phyloP scores from a whole-genome alignment of 2,329 filamentous ascomycete species.

The Botrytis byssoidea region DNA sequence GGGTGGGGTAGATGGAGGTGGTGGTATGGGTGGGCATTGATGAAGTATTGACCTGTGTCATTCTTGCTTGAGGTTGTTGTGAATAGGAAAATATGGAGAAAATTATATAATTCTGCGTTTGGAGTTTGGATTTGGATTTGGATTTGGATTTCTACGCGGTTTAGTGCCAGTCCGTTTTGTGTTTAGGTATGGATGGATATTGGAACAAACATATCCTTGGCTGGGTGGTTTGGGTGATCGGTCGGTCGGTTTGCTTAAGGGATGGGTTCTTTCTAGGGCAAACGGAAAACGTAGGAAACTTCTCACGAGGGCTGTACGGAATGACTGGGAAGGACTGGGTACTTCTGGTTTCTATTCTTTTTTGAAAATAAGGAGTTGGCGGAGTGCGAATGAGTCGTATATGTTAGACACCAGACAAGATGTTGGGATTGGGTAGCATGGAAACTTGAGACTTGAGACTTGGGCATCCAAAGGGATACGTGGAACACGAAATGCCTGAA shows the following conservation, averaged over 20 bases:
- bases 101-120: not conserved
- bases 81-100: not conserved
- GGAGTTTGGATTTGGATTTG: not conserved
- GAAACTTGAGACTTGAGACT: not conserved
- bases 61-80: not conserved
- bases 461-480: not conserved
- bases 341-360: not conserved
- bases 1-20: not conserved
- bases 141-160: not conserved
- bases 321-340: not conserved
- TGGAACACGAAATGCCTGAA: not conserved
- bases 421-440: not conserved
- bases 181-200: slow-evolving; percentile 3
- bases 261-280: not conserved
- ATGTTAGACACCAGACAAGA: not conserved
- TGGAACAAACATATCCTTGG: not conserved
- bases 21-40: not conserved
- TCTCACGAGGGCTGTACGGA: not conserved
- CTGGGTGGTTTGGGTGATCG: not conserved
- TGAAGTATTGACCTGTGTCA: not conserved
- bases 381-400: not conserved
- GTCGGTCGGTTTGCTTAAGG: not conserved
- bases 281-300: not conserved
- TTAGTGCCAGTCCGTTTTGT: not conserved
- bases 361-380: not conserved